Evolutionary conservation across 2,329 filamentous ascomycete species (phyloP).

Genomic region (Cladosporium sp.): DNA sequence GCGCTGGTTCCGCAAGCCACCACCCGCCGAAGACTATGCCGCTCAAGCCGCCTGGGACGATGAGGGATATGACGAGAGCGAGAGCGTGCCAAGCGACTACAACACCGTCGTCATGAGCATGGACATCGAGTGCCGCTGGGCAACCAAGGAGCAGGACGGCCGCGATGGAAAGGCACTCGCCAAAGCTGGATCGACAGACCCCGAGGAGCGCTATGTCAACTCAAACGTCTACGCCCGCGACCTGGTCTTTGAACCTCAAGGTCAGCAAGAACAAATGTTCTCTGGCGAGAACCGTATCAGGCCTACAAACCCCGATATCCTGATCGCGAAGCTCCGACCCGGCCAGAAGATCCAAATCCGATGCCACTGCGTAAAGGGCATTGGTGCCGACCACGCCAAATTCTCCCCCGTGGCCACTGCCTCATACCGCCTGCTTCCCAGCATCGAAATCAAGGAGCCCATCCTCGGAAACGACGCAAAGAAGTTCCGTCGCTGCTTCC

Average conservation of each 20-base stretch:
- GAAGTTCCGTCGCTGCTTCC: constrained; percentile 89
- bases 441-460: constrained; percentile 76
- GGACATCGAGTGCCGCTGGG: constrained; percentile 74
- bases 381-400: constrained; percentile 92
- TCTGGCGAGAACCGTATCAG: constrained; percentile 58
- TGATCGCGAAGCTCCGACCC: constrained; percentile 90
- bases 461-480: constrained; percentile 82
- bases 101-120: constrained; percentile 83
- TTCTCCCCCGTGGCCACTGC: constrained; percentile 96
- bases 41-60: constrained; percentile 39
- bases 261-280: constrained; percentile 66
- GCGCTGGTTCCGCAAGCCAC: constrained; percentile 73
- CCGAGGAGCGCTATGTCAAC: constrained; percentile 77
- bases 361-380: constrained; percentile 92
- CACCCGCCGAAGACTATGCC: constrained; percentile 53
- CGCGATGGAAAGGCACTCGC: constrained; percentile 52
- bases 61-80: constrained; percentile 38
- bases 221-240: constrained; percentile 58
- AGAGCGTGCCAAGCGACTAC: constrained; percentile 61
- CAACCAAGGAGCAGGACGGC: constrained; percentile 42
- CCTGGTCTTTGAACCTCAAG: constrained; percentile 71
- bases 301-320: constrained; percentile 83
- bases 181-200: constrained; percentile 69
- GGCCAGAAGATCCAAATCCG: constrained; percentile 81
- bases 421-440: constrained; percentile 83